phyloP scores from a whole-genome alignment of 148 eudicot genomes.

The Cornus suecica region DNA sequence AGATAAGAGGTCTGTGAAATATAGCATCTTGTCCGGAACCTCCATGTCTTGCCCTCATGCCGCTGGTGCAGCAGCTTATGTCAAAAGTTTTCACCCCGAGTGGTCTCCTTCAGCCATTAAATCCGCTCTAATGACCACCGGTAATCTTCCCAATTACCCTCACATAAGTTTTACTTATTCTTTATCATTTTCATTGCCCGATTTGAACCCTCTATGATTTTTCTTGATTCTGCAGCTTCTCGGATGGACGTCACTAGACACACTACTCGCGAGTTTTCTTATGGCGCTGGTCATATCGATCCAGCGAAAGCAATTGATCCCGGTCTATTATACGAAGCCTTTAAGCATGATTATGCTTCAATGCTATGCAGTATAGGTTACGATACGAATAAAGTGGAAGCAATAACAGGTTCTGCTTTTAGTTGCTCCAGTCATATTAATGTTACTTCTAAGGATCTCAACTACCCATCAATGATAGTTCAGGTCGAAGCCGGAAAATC shows the following conservation, averaged over 20 bases:
- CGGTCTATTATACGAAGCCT: slow-evolving; percentile 50
- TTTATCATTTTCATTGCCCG: background rate
- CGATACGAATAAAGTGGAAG: no score
- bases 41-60: slow-evolving; percentile 77
- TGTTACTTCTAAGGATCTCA: no score
- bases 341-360: slow-evolving; percentile 29
- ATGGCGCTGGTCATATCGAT: slow-evolving; percentile 64
- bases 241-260: background rate
- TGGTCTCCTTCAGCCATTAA: slow-evolving; percentile 1
- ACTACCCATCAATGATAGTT: no score
- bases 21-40: slow-evolving; percentile 50
- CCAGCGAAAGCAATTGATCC: slow-evolving; percentile 45
- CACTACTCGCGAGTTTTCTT: slow-evolving; percentile 41
- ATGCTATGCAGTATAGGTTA: no score
- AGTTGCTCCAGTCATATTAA: no score
- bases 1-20: slow-evolving; percentile 34
- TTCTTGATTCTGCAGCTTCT: no score
- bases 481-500: no score
- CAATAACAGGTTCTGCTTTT: no score
- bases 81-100: slow-evolving; percentile 37
- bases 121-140: background rate
- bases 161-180: no score
- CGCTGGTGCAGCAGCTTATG: slow-evolving; percentile 54
- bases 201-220: background rate
- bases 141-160: background rate